Evolutionary conservation across 2,329 filamentous ascomycete genomes (phyloP), one percentile per base, ranked within the genome.

Genomic region (Pyrenophora teres): DNA sequence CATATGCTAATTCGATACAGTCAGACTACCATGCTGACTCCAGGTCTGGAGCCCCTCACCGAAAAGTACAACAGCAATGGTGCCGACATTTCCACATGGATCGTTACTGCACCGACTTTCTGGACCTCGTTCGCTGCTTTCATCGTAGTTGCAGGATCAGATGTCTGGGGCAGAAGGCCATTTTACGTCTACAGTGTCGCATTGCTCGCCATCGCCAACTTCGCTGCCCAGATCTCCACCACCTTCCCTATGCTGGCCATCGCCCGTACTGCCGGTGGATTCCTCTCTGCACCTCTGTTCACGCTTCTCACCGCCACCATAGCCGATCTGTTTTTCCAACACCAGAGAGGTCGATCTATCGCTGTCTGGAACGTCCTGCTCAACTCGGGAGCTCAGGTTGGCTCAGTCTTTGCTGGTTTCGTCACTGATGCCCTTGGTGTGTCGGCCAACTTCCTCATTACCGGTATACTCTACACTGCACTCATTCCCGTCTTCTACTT

Each of bases 41-140:
- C 55, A 12, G 55, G 55, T 13, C 42, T 56, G 15, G 48, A 49
- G 35, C 48, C 41, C 25, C 40, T 58, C 23, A 47, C 46, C 5
- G 38, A 58, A 23, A 12, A 47, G 16, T 31, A 55, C n/a, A 10
- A 54, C n/a, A 57, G 54, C 45, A 55, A 49, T n/a, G 44, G 48
- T 3, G 41, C 31, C 43, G 54, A 57, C 16, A 32, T 55, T 6
- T 45, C 46, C 21, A 57, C 54, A 18, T 57, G 54, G 54, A 23
- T 57, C 6, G 21, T 57, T n/a, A 55, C 47, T 38, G 54, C 52
- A 15, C 54, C 54, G 13, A 57, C 54, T 9, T 57, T 57, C 31
- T 57, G 54, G 54, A 55, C 51, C 18, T 57, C 54, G 16, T 52
- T 52, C 19, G 47, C 47, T 43, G 51, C 54, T 31, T 57, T 57